Percentiles rank a stretch among this genome's conserved stretches.
Evolutionary conservation across 768 basidiomycete species (phyloP).

Genomic region (Pleurotus citrinopileatus): DNA sequence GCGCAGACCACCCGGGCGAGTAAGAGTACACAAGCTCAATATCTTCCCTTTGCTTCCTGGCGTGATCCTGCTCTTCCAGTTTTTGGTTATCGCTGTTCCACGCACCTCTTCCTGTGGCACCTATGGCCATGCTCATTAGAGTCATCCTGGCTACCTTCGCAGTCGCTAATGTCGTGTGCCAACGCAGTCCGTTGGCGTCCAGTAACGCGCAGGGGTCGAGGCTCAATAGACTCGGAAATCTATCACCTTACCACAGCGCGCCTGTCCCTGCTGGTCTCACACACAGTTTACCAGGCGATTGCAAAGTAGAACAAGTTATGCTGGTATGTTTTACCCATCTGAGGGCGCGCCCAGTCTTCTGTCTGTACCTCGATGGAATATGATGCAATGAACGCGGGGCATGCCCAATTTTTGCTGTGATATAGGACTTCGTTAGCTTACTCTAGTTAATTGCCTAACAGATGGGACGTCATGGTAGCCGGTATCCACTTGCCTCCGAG

Average conservation of each 20-base stretch:
- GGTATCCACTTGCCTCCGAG: constrained; percentile 30
- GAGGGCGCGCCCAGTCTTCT: too few relatives aligned
- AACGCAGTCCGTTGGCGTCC: not conserved
- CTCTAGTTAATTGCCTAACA: constrained; percentile 14
- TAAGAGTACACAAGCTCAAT: not conserved
- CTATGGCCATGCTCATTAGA: not conserved
- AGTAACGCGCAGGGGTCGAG: not conserved
- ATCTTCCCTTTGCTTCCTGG: too few relatives aligned
- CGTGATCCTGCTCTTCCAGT: too few relatives aligned
- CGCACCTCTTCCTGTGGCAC: not conserved
- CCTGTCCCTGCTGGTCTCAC: constrained; percentile 24
- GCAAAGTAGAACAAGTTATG: constrained; percentile 35
- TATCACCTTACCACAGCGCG: constrained; percentile 34
- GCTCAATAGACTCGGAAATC: constrained; percentile 25
- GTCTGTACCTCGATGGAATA: too few relatives aligned
- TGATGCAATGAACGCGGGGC: too few relatives aligned
- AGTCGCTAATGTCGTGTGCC: not conserved
- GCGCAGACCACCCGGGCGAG: not conserved
- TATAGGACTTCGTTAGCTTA: not conserved
- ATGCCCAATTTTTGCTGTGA: too few relatives aligned
- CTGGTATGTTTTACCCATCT: constrained; percentile 22
- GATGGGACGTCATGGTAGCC: constrained; percentile 41
- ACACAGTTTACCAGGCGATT: constrained; percentile 30
- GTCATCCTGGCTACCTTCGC: not conserved
- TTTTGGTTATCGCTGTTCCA: not conserved